Percentiles rank a stretch among this genome's conserved stretches.
Evolutionary conservation across 1,139 yeast species (phyloP).

Genomic region (Scheffersomyces quercinus): DNA sequence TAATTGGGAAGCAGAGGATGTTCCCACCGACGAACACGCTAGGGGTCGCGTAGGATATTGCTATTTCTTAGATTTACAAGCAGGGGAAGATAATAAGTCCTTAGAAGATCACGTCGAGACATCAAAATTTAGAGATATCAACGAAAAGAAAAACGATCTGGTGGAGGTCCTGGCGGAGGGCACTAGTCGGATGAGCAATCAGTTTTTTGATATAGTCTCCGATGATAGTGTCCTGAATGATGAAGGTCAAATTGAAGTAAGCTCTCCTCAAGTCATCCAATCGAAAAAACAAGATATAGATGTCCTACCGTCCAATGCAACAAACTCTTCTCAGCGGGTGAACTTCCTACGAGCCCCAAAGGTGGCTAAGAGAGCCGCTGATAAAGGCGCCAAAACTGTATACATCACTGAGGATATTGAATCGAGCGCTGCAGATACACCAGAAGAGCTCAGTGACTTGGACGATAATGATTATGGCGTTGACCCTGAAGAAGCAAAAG

Average conservation of each 20-base stretch:
- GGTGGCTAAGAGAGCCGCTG: not conserved
- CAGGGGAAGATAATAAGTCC: not conserved
- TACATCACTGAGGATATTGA: not conserved
- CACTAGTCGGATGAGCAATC: too few species aligned
- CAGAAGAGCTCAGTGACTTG: not conserved
- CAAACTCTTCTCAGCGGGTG: not conserved
- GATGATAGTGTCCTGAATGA: too few species aligned
- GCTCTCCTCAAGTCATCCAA: too few species aligned
- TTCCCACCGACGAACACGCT: slow-evolving; percentile 57
- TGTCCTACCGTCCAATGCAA: too few species aligned
- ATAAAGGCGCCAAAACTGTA: not conserved
- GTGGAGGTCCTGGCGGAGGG: too few species aligned
- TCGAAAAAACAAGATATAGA: too few species aligned
- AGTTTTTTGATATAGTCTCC: too few species aligned
- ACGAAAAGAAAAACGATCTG: too few species aligned
- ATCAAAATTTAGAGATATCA: too few species aligned
- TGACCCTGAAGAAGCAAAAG: not conserved
- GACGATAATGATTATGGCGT: not conserved
- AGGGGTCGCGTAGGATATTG: slow-evolving; percentile 48
- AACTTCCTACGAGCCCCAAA: not conserved
- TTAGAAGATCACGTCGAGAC: not conserved
- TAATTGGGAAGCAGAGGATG: slow-evolving; percentile 72
- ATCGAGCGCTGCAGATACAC: not conserved
- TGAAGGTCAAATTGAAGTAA: too few species aligned
- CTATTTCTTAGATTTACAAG: slow-evolving; percentile 33